phyloP scores from a whole-genome alignment of 768 basidiomycete species.

The Agrocybe praecox region DNA sequence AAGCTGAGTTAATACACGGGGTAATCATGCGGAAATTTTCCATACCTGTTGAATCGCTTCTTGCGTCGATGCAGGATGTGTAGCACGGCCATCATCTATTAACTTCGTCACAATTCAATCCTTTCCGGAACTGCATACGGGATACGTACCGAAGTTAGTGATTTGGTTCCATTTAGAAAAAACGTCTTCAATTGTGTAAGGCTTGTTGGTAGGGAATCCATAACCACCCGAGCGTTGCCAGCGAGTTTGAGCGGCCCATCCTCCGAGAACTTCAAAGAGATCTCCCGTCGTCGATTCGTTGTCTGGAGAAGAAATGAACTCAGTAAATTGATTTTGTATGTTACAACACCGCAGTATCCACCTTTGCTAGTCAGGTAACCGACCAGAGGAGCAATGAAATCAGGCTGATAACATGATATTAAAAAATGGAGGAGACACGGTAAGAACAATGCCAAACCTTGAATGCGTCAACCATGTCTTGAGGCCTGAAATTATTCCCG shows the following conservation, averaged over 20 bases:
- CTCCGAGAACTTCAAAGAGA: slow-evolving; percentile 87
- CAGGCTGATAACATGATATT: slow-evolving; percentile 53
- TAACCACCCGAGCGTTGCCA: slow-evolving; percentile 92
- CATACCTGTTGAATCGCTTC: slow-evolving; percentile 79
- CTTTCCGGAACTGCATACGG: background rate
- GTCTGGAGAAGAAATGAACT: slow-evolving; percentile 41
- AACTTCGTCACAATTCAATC: background rate
- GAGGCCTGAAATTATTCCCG: slow-evolving; percentile 49
- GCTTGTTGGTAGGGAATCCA: slow-evolving; percentile 81
- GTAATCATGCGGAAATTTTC: slow-evolving; percentile 10
- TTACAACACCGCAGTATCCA: slow-evolving; percentile 15
- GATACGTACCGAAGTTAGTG: slow-evolving; percentile 75
- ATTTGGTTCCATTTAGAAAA: slow-evolving; percentile 79
- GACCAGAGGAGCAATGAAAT: slow-evolving; percentile 90
- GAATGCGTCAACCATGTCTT: slow-evolving; percentile 88
- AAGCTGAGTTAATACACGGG: background rate
- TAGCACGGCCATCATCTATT: slow-evolving; percentile 79
- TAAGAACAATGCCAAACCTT: slow-evolving; percentile 51
- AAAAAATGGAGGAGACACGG: background rate
- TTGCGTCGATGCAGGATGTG: slow-evolving; percentile 71
- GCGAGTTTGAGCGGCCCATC: slow-evolving; percentile 89
- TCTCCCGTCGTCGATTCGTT: slow-evolving; percentile 74
- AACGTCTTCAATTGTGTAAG: slow-evolving; percentile 81
- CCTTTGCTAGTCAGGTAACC: slow-evolving; percentile 85
- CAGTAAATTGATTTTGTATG: no score